Percentiles rank a stretch among this genome's conserved stretches.
These are phyloP conservation scores for Eucommia ulmoides DNA, from an alignment of 257 asterid genomes.

Conservation along the genomic window DNA sequence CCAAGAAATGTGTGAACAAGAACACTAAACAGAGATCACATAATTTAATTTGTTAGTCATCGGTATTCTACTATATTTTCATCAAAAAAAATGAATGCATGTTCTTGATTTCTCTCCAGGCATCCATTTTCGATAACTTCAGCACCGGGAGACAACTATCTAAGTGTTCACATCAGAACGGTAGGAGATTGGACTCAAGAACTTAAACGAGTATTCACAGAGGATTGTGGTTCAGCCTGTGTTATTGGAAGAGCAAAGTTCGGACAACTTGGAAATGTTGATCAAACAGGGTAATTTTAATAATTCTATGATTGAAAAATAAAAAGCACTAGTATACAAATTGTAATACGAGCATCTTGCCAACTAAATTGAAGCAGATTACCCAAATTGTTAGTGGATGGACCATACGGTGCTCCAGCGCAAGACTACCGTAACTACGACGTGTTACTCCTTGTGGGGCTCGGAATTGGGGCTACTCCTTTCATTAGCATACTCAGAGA, in stretches of 20 bases:
- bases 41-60: no score
- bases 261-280: slow-evolving; percentile 36
- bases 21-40: no score
- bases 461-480: slow-evolving; percentile 94
- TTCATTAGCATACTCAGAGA: slow-evolving; percentile 85
- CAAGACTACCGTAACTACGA: slow-evolving; percentile 82
- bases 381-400: slow-evolving; percentile 72
- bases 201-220: slow-evolving; percentile 61
- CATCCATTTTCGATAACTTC: slow-evolving; percentile 97
- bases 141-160: slow-evolving; percentile 83
- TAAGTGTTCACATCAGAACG: slow-evolving; percentile 77
- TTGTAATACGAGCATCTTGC: no score
- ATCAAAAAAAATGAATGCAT: no score
- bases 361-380: no score
- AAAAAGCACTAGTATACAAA: no score
- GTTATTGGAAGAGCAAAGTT: slow-evolving; percentile 61
- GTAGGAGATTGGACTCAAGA: slow-evolving; percentile 58
- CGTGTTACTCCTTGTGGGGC: slow-evolving; percentile 80
- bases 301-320: no score
- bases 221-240: slow-evolving; percentile 33
- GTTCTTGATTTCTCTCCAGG: slow-evolving; percentile 31
- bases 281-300: slow-evolving; percentile 46
- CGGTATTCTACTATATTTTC: no score
- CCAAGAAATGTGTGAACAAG: no score
- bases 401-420: slow-evolving; percentile 97